phyloP scores from a whole-genome alignment of 257 asterid species.

The Plectranthus barbatus region DNA sequence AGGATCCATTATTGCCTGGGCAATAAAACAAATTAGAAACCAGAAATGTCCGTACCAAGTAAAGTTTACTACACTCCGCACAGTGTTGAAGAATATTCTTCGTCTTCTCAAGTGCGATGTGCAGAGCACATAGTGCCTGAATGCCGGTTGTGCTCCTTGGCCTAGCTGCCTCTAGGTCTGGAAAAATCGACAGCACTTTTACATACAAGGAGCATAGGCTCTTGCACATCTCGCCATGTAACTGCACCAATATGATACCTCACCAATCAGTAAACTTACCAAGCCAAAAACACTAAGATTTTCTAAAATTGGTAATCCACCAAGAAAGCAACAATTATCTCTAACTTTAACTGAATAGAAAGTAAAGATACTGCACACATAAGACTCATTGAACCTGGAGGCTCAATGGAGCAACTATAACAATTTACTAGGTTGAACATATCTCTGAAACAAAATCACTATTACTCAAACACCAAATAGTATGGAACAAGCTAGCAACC shows the following conservation, averaged over 20 bases:
- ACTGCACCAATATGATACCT: conserved; percentile 40
- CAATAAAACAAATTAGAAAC: background rate
- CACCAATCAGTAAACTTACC: conserved; percentile 2
- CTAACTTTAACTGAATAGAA: background rate
- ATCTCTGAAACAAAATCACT: background rate
- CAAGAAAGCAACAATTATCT: background rate
- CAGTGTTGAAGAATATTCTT: conserved; percentile 93
- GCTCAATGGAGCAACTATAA: background rate
- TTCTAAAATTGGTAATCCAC: background rate
- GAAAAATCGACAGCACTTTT: conserved; percentile 77
- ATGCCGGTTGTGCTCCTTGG: conserved; percentile 98
- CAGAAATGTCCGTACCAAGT: conserved; percentile 53
- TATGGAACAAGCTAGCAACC: background rate
- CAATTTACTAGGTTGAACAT: background rate
- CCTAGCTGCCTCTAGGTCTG: conserved; percentile 91
- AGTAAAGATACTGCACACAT: background rate
- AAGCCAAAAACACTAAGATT: background rate
- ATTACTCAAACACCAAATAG: background rate
- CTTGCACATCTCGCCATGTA: conserved; percentile 98
- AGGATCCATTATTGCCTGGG: background rate
- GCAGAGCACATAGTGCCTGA: conserved; percentile 95
- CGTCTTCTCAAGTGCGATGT: conserved; percentile 96
- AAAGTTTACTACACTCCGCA: conserved; percentile 93
- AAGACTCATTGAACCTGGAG: background rate
- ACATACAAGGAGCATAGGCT: conserved; percentile 60